Evolutionary conservation across 805 yeast species (phyloP), one percentile per base, ranked within the genome.

Genomic region (fission yeast (Schizosaccharomyces pombe)): DNA sequence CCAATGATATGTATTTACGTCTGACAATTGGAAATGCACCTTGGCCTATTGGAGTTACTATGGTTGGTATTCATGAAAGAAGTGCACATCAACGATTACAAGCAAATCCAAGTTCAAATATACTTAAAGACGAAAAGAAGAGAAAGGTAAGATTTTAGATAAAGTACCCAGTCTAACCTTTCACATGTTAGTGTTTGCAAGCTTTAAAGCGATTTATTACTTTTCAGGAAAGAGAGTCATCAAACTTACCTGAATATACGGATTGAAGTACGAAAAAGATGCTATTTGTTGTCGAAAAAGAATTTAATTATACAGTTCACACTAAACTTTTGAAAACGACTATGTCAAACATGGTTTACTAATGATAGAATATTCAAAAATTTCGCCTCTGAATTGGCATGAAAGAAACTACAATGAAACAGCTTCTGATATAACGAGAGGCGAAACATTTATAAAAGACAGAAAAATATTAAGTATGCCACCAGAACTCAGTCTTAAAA

Each of bases 41-140:
- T 3, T 85, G 94, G 94, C 95, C 95, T 2, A 81, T 85, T 58
- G 95, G 95, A 29, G 82, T 85, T 12, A 70, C 77, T 5, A 76
- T 76, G 56, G 81, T 85, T 14, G 85, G 91, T 52, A 83, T 85
- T 56, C 95, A 85, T 63, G 79, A 78, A 9, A 68, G 94, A 57
- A 75, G 79, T 55, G 78, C 82, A 1, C 78, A 75, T 54, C 70
- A 72, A 56, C 75, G 74, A 58, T 74, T 80, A n/a, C 32, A 30
- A 28, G 31, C 59, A 6, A 57, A 56, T 30, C 61, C 63, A 55
- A 62, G 71, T 8, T 79, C 91, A 12, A 82, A 82, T 63, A 80
- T 85, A 32, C 80, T 85, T 86, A 75, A 77, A 55, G 84, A 81
- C 62, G 94, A 84, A 55, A 67, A 67, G 43, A 81, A 91, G 1